Evolutionary conservation across 1,284 basidiomycete species (phyloP).

Genomic region (Laetiporus sulphureus): DNA sequence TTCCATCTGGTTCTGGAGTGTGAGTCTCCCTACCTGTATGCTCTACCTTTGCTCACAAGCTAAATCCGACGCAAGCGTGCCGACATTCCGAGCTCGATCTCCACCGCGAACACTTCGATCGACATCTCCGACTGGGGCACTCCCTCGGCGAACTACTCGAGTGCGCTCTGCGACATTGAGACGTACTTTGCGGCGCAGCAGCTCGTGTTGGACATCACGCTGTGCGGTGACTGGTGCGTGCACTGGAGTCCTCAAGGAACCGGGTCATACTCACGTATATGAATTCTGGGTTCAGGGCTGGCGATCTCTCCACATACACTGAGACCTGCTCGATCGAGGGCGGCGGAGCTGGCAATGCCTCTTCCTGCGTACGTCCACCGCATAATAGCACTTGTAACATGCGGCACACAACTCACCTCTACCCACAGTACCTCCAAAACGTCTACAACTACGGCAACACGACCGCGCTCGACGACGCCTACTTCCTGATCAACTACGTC

Average conservation of each 20-base stretch:
- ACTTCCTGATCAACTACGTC: slow-evolving; percentile 47
- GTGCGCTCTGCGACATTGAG: slow-evolving; percentile 40
- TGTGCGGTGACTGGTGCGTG: slow-evolving; percentile 48
- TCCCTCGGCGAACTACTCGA: slow-evolving; percentile 50
- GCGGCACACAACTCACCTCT: neutral
- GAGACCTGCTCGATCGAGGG: slow-evolving; percentile 33
- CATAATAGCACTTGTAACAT: neutral
- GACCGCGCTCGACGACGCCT: slow-evolving; percentile 41
- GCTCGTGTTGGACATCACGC: slow-evolving; percentile 47
- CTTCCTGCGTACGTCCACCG: slow-evolving; percentile 13
- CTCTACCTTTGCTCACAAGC: neutral
- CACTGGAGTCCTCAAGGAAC: neutral
- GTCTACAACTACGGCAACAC: slow-evolving; percentile 45
- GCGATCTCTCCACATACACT: slow-evolving; percentile 32
- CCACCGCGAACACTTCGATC: slow-evolving; percentile 27
- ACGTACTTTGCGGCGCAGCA: slow-evolving; percentile 48
- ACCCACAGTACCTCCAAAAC: slow-evolving; percentile 40
- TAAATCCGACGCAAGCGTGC: slow-evolving; percentile 27
- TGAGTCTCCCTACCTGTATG: slow-evolving; percentile 26
- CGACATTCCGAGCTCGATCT: slow-evolving; percentile 25
- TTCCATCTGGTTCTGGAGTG: slow-evolving; percentile 61
- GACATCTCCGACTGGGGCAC: slow-evolving; percentile 51
- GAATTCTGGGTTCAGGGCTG: slow-evolving; percentile 32
- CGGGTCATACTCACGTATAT: neutral
- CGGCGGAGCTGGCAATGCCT: slow-evolving; percentile 17